Base-by-base conservation (phyloP, 257 asterid species). In the Lantana camara region DNA sequence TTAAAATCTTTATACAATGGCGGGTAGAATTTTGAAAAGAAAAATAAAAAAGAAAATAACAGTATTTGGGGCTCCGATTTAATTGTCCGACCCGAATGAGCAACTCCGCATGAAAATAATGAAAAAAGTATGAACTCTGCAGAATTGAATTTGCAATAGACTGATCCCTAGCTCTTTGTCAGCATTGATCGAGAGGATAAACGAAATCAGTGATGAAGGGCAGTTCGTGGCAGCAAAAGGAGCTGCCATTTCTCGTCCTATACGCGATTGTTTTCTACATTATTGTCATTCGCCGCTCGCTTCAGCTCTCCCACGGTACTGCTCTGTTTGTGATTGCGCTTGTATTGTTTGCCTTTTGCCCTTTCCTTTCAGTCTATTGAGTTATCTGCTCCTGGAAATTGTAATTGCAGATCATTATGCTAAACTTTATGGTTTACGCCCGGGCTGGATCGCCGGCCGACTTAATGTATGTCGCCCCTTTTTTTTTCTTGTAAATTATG, bases 251-350 rank as follows among this genome's bases (percentile, higher is more conserved):
- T 69, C 89, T 89, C 63, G 35, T 83, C 55, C 57, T 77, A 10
- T 93, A 87, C 73, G 97, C 90, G 49, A 46, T 68, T 57, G 68
- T 73, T 62, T 90, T 93, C 83, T 90, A 93, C 71, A 29, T 63
- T 44, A 63, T 87, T 41, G 73, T 82, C 66, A 79, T 90, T 72
- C 89, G 76, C 27, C 95, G 99, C 72, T 86, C 97, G 55, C 90
- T 93, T 22, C 90, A 83, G 75, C 96, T 93, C 64, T 82, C 97
- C 41, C 86, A 69, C 24, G 96, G 98, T 91, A 67, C 60, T 12
- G 9, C 34, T 0, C 19, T 7, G 5, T 2, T 7, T 8, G 4
- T 54, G 3, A 46, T 9, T 16, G 19, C 22, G n/a, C 4, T 17
- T 54, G 9, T 22, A 4, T 4, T 24, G 14, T 60, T 66, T n/a